Percentiles rank a stretch among this genome's conserved stretches.
phyloP scores from a whole-genome alignment of 2,329 filamentous ascomycete genomes.

The Sporothrix pseudoabietina region DNA sequence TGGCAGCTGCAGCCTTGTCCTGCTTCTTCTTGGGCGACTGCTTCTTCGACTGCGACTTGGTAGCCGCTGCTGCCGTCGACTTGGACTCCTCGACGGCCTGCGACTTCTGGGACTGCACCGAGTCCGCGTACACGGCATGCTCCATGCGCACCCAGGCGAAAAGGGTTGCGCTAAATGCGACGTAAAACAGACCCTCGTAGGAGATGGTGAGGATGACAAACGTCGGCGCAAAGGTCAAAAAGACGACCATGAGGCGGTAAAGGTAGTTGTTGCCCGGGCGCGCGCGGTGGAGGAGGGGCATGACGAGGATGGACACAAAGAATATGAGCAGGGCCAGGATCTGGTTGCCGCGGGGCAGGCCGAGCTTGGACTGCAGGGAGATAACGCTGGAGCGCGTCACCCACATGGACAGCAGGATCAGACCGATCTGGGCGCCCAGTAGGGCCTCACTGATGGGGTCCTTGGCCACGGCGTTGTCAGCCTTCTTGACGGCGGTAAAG shows the following conservation, averaged over 20 bases:
- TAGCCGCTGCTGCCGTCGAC: neutral
- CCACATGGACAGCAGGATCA: constrained; percentile 77
- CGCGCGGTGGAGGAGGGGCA: constrained; percentile 79
- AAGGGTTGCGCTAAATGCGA: constrained; percentile 80
- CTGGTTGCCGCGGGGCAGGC: constrained; percentile 85
- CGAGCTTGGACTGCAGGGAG: constrained; percentile 81
- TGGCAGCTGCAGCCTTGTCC: constrained; percentile 6
- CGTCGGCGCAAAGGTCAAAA: constrained; percentile 86
- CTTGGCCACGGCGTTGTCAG: constrained; percentile 34
- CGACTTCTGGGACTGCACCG: constrained; percentile 37
- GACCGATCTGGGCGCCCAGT: constrained; percentile 72
- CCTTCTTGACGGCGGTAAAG: constrained; percentile 43
- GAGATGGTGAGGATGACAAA: constrained; percentile 97
- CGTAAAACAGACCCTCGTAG: constrained; percentile 95
- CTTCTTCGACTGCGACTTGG: constrained; percentile 6
- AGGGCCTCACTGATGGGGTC: constrained; percentile 59
- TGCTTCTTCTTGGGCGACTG: neutral
- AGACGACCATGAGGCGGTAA: constrained; percentile 84
- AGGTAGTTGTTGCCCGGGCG: constrained; percentile 86
- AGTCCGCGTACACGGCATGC: constrained; percentile 66
- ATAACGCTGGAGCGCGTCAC: constrained; percentile 85
- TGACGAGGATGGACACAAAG: constrained; percentile 64
- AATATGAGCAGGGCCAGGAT: constrained; percentile 81
- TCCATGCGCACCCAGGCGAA: constrained; percentile 92
- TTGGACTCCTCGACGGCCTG: constrained; percentile 24